These are phyloP conservation scores for Lentinus polychrous DNA, from an alignment of 1,284 basidiomycete species.

Conservation along the genomic window DNA sequence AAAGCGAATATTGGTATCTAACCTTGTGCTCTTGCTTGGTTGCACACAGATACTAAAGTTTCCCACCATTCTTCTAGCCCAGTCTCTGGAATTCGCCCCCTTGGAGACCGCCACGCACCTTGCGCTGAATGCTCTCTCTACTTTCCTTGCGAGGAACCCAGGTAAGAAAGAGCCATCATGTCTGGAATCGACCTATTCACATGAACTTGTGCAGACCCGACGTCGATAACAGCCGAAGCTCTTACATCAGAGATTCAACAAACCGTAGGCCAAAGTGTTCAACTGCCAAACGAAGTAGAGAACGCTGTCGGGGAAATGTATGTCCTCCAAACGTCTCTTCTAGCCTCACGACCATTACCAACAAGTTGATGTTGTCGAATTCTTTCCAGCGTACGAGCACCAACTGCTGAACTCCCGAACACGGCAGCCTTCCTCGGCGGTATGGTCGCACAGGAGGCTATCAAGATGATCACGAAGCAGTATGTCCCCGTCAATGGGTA, in stretches of 20 bases:
- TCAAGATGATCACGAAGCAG: constrained; percentile 96
- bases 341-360: too few relatives aligned
- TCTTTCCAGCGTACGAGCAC: constrained; percentile 61
- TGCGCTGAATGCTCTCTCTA: constrained; percentile 53
- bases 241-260: constrained; percentile 27
- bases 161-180: constrained; percentile 13
- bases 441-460: constrained; percentile 92
- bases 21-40: not conserved
- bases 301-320: constrained; percentile 78
- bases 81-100: constrained; percentile 27
- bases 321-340: constrained; percentile 31
- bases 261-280: constrained; percentile 29
- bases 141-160: constrained; percentile 22
- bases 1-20: constrained; percentile 49
- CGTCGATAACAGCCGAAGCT: constrained; percentile 23
- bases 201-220: not conserved
- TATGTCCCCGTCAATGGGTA: constrained; percentile 90
- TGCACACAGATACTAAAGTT: not conserved
- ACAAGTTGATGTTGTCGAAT: constrained; percentile 3
- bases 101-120: constrained; percentile 60
- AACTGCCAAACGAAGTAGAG: constrained; percentile 55
- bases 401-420: constrained; percentile 84
- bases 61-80: constrained; percentile 11
- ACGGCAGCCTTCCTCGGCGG: constrained; percentile 93
- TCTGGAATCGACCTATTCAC: not conserved